Base-by-base conservation (phyloP, 2,329 filamentous ascomycete genomes). In the Polychaeton citri region DNA sequence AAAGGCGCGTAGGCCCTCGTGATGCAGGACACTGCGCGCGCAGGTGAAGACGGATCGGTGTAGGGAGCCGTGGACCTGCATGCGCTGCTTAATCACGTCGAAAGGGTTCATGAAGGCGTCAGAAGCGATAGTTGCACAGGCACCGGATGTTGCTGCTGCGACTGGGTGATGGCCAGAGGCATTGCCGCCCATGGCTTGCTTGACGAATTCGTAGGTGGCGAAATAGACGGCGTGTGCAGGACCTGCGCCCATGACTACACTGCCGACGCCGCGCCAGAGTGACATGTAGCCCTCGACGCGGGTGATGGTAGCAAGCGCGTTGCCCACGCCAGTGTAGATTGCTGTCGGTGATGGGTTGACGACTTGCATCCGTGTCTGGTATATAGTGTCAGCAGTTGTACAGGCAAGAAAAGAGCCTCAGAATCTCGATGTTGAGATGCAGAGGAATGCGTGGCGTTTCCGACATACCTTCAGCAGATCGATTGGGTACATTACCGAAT, bases 21-120 rank as follows among this genome's bases (percentile, higher is more conserved):
- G 79, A 51, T 72, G 76, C 64, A 94, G 94, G 42, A 98, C 81
- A 47, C 84, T 80, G 55, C 72, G 76, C 38, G 88, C 88, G 67
- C 90, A 98, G 56, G 95, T 81, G 38, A 71, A 58, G 63, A 96
- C 79, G 16, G 81, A 86, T 51, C 79, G 80, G 65, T 96, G 94
- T 47, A 78, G 77, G n/a, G 88, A 96, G 53, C 90, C 82, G 58
- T 94, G 84, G 40, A 98, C 82, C 62, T 98, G 90, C 90, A 98
- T 98, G 51, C 90, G 83, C 62, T 98, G 90, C 65, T 98, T 98
- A 68, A 98, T 94, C 43, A 98, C 90, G 65, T 98, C 90, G 58
- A 98, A 98, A 16, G 90, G 90, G 57, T 96, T 98, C 90, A 98
- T 98, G 47, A 98, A 76, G 37, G 90, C 90, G 67, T 98, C 90